phyloP scores from a whole-genome alignment of 306 rosid genomes.

The Delonix regia region DNA sequence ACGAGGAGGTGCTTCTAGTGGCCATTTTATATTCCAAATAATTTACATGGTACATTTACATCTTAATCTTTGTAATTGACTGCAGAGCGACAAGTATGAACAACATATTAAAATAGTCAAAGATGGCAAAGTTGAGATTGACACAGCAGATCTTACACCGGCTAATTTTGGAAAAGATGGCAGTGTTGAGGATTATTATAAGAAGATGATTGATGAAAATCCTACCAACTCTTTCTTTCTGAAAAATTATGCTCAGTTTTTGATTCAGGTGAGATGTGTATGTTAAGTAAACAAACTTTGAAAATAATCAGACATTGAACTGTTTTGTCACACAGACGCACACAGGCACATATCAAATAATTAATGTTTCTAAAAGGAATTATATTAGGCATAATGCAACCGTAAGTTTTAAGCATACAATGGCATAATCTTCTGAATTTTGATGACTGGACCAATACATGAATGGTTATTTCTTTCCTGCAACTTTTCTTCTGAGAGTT shows the following conservation, averaged over 20 bases:
- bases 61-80: conserved; percentile 33
- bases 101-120: conserved; percentile 25
- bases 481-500: neutral
- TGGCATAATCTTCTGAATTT: conserved; percentile 23
- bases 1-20: conserved; percentile 43
- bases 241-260: conserved; percentile 74
- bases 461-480: neutral
- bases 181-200: conserved; percentile 50
- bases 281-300: neutral
- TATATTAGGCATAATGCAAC: conserved; percentile 16
- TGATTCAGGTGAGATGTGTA: conserved; percentile 59
- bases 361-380: conserved; percentile 1
- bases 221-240: conserved; percentile 62
- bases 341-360: neutral
- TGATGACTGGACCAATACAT: neutral
- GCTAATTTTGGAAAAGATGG: conserved; percentile 35
- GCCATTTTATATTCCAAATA: neutral
- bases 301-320: neutral
- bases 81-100: conserved; percentile 49
- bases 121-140: conserved; percentile 34
- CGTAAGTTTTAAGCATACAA: neutral
- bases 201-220: conserved; percentile 62
- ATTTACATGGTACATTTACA: conserved; percentile 10
- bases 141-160: conserved; percentile 26
- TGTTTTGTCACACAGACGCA: neutral